phyloP scores from a whole-genome alignment of 129 eudicot genomes.

The Solidago caesia region DNA sequence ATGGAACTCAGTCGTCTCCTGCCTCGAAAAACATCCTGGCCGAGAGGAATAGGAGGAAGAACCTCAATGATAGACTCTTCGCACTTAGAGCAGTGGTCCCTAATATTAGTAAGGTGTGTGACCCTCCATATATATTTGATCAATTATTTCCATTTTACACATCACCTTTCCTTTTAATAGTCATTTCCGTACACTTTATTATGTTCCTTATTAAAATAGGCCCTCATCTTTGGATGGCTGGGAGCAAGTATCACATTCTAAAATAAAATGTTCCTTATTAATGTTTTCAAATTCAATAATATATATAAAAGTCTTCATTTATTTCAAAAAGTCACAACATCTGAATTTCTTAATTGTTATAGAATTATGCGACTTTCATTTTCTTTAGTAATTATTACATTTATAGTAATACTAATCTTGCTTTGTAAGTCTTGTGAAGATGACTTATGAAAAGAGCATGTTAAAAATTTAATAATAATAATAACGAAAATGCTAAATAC shows the following conservation, averaged over 20 bases:
- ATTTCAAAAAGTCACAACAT: no score
- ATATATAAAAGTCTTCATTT: no score
- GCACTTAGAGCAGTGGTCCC: conserved; percentile 95
- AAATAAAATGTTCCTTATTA: no score
- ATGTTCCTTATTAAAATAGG: no score
- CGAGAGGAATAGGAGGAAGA: conserved; percentile 82
- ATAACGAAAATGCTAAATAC: no score
- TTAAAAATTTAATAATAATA: no score
- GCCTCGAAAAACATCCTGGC: conserved; percentile 74
- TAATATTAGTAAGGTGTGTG: conserved; percentile 70
- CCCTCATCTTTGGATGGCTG: no score
- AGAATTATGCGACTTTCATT: neutral
- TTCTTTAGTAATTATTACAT: no score
- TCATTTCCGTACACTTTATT: neutral
- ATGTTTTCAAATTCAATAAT: no score
- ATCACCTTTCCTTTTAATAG: neutral
- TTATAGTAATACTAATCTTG: neutral
- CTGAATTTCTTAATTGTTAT: neutral
- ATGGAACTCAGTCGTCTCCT: conserved; percentile 51
- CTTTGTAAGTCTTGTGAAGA: neutral
- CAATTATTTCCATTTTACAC: neutral
- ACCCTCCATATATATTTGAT: neutral
- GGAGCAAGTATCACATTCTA: no score
- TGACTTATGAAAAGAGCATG: neutral
- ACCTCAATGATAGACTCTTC: conserved; percentile 68